phyloP scores from a whole-genome alignment of 331 rosid genomes.

The Malus hybrid region DNA sequence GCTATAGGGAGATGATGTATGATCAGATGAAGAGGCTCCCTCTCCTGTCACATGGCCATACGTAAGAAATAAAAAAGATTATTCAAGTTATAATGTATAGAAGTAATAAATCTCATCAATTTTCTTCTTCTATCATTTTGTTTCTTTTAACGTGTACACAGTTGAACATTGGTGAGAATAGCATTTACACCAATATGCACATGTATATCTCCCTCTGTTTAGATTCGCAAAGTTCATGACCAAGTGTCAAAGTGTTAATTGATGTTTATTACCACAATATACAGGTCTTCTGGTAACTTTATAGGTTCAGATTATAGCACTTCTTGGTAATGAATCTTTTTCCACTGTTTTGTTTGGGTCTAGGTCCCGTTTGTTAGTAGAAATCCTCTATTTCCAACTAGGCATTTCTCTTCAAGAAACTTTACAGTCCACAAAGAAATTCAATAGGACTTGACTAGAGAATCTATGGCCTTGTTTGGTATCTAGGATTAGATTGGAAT shows the following conservation, averaged over 20 bases:
- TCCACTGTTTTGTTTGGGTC: not conserved
- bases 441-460: not conserved
- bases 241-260: not conserved
- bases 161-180: not conserved
- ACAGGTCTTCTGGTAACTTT: not conserved
- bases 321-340: not conserved
- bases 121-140: no score
- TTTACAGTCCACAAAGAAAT: not conserved
- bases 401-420: not conserved
- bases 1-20: conserved; percentile 87
- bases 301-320: not conserved
- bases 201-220: not conserved
- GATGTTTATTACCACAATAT: not conserved
- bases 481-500: not conserved
- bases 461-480: not conserved
- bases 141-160: no score
- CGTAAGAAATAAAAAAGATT: not conserved
- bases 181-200: not conserved
- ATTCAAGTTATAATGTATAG: not conserved
- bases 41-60: conserved; percentile 45
- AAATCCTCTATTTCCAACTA: not conserved
- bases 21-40: conserved; percentile 78
- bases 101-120: no score
- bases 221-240: not conserved
- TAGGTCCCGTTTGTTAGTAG: not conserved